Percentiles rank a stretch among this genome's conserved stretches.
phyloP scores from a whole-genome alignment of 2,329 filamentous ascomycete species.

The Claviceps spartinae region DNA sequence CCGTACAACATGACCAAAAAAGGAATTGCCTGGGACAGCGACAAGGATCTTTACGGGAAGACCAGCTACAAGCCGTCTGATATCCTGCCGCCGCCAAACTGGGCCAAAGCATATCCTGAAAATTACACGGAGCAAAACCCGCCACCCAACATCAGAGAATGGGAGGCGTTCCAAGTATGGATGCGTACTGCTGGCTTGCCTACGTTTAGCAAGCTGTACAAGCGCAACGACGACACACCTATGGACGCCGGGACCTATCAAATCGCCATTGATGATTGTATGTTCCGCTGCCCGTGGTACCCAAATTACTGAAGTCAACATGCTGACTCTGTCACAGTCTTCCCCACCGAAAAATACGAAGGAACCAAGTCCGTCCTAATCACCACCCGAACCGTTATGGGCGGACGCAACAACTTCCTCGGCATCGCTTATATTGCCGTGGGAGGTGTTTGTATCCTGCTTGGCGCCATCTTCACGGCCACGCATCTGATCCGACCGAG shows the following conservation, averaged over 20 bases:
- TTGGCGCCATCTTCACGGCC: slow-evolving; percentile 77
- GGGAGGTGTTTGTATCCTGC: slow-evolving; percentile 78
- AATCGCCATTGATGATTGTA: slow-evolving; percentile 67
- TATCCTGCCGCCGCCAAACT: slow-evolving; percentile 77
- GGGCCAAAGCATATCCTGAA: slow-evolving; percentile 55
- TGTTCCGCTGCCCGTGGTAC: slow-evolving; percentile 21
- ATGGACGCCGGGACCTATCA: slow-evolving; percentile 64
- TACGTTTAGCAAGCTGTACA: slow-evolving; percentile 85
- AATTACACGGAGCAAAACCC: slow-evolving; percentile 52
- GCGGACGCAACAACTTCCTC: slow-evolving; percentile 87
- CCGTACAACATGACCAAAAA: slow-evolving; percentile 65
- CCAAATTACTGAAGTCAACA: background rate
- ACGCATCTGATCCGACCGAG: slow-evolving; percentile 85
- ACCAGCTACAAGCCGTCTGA: slow-evolving; percentile 51
- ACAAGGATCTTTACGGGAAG: slow-evolving; percentile 63
- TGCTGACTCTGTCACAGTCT: slow-evolving; percentile 41
- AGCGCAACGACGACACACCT: slow-evolving; percentile 58
- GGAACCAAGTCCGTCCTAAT: slow-evolving; percentile 85
- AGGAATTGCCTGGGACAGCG: slow-evolving; percentile 77
- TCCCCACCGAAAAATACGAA: slow-evolving; percentile 63
- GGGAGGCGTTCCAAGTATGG: slow-evolving; percentile 92
- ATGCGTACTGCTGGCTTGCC: slow-evolving; percentile 94
- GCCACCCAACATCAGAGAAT: slow-evolving; percentile 58
- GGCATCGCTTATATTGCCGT: slow-evolving; percentile 94
- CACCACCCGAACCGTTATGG: slow-evolving; percentile 82